Conservation (phyloP, 1,139 yeast genomes). For the Debaryomyces udenii region DNA sequence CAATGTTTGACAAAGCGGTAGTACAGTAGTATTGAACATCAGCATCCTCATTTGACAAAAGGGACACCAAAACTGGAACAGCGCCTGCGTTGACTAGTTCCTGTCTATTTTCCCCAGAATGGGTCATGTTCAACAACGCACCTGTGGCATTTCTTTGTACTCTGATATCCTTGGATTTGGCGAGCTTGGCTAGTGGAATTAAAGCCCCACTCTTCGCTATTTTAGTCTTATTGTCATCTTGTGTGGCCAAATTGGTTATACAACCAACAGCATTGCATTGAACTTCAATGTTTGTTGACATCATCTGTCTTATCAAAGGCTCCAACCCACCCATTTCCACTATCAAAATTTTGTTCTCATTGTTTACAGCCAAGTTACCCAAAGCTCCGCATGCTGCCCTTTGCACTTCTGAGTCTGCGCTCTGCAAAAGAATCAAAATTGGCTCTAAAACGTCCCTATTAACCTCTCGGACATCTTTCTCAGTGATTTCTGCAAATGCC, state of each 20-base stretch:
- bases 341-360: constrained; percentile 87
- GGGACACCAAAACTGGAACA: constrained; percentile 91
- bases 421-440: constrained; percentile 80
- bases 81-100: constrained; percentile 98
- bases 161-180: constrained; percentile 90
- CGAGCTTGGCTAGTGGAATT: constrained; percentile 89
- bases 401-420: constrained; percentile 91
- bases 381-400: constrained; percentile 98
- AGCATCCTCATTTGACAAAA: constrained; percentile 84
- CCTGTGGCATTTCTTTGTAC: constrained; percentile 99
- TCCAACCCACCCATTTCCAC: constrained; percentile 98
- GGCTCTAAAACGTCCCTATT: constrained; percentile 92
- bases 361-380: constrained; percentile 95
- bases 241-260: constrained; percentile 97
- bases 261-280: constrained; percentile 99
- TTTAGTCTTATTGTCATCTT: constrained; percentile 93
- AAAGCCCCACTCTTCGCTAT: constrained; percentile 98
- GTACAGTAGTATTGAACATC: constrained; percentile 99
- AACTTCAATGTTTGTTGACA: constrained; percentile 94
- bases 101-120: constrained; percentile 93
- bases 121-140: constrained; percentile 96
- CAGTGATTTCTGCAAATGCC: constrained; percentile 98
- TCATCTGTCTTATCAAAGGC: constrained; percentile 95
- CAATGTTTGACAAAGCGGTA: constrained; percentile 94
- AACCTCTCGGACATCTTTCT: constrained; percentile 90